These are phyloP conservation scores for Daldinia childiae DNA, from an alignment of 495 filamentous ascomycete species.

Conservation along the genomic window DNA sequence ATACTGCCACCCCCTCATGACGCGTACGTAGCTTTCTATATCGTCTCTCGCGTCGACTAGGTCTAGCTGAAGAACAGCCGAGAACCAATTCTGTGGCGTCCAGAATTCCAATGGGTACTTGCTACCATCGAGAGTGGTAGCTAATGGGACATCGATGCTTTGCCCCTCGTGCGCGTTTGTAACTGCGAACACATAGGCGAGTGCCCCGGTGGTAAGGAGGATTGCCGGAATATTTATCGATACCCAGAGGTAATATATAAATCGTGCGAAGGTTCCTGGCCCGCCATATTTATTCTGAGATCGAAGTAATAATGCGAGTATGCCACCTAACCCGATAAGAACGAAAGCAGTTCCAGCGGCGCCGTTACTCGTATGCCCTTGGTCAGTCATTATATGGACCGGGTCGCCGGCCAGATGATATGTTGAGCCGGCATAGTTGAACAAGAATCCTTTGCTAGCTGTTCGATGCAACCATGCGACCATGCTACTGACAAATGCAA, in stretches of 20 bases:
- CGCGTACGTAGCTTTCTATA: constrained; percentile 52
- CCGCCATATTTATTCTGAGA: constrained; percentile 39
- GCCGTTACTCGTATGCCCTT: constrained; percentile 61
- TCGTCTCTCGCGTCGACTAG: constrained; percentile 48
- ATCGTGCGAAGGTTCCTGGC: constrained; percentile 17
- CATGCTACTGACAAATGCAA: constrained; percentile 59
- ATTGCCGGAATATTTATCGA: constrained; percentile 53
- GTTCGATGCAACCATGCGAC: constrained; percentile 57
- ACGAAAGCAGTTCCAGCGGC: constrained; percentile 61
- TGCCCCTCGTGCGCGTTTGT: constrained; percentile 54
- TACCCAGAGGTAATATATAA: constrained; percentile 54
- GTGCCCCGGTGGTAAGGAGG: constrained; percentile 56
- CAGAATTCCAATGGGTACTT: constrained; percentile 58
- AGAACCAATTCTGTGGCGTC: constrained; percentile 67
- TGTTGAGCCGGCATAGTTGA: constrained; percentile 43
- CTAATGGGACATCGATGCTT: constrained; percentile 50
- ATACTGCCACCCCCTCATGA: constrained; percentile 64
- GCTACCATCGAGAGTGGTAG: constrained; percentile 44
- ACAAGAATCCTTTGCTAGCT: constrained; percentile 49
- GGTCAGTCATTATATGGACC: constrained; percentile 52
- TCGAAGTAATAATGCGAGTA: constrained; percentile 52
- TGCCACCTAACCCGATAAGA: constrained; percentile 57
- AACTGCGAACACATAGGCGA: constrained; percentile 59
- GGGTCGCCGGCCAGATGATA: constrained; percentile 56
- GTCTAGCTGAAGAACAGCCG: constrained; percentile 58